Base-by-base conservation (phyloP, 2,329 filamentous ascomycete genomes). In the Lasiodiplodia citricola region DNA sequence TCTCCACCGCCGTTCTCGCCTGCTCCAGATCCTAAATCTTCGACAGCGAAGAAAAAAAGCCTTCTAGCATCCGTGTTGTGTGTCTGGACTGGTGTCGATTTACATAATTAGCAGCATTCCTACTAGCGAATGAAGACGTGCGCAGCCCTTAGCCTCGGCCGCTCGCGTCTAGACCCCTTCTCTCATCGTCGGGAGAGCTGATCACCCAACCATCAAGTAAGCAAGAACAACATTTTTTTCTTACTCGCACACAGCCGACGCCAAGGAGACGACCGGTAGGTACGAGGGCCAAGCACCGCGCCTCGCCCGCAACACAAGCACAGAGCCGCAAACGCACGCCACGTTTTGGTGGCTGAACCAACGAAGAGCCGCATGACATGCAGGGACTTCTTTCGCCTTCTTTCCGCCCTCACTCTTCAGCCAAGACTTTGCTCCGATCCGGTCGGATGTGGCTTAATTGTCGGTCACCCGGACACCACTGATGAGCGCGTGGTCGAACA, bases 351-450 rank as follows among this genome's bases (percentile, higher is more conserved):
- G 41, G 41, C 58, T 51, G 41, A 23, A 44, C 37, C 21, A 14
- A 18, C 10, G n/a, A 50, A 63, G 58, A 63, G 58, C 58, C 58
- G 58, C 58, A 63, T 63, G 58, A 63, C 58, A 47, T 47, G 58
- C 58, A 63, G 58, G 44, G 25, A 35, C 58, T 41, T 56, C 6
- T n/a, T 23, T 37, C 25, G n/a, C 6, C 37, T n/a, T 28, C 52
- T 7, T 54, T 16, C 23, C 21, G 47, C 47, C n/a, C 47, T 16
- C 23, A 41, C 10, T 35, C 31, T 35, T 35, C 18, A 47, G 44
- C n/a, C 44, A 11, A 47, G 18, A 10, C 44, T 7, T 44, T 18
- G 16, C 41, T 44, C 41, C 18, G 16, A 8, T n/a, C 44, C 44
- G 44, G 44, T 21, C 44, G 44, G 44, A 28, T 28, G 28, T 28